Base-by-base conservation (phyloP, 1,284 basidiomycete genomes). In the Boletus chippewaensis region DNA sequence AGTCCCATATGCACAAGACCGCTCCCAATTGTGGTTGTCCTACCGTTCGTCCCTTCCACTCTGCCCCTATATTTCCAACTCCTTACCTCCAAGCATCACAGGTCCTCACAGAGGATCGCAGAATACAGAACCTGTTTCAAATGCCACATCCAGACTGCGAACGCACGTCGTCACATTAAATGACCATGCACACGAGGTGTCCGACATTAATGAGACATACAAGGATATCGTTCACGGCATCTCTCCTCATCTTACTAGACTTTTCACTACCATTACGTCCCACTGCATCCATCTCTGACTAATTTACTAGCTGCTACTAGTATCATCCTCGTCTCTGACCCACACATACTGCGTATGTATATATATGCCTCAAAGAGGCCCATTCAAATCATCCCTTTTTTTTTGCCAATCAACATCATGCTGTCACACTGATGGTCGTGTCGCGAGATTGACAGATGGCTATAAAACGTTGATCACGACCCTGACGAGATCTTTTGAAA, bases 1-100 rank as follows among this genome's bases (percentile, higher is more conserved):
- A 63, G 16, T 66, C 70, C 10, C 81, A 83, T 61, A 76, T 71
- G 58, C 81, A 83, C 61, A 75, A 71, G 58, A 75, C 73, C 2
- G 73, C 75, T 1, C 64, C 54, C 34, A 74, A 73, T 45, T 83
- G 81, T 56, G 68, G 71, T 32, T 83, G 80, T 51, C 60, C 67
- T 12, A 1, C 61, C 34, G 64, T 66, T 26, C 43, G 66, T 62
- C 43, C 29, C 16, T 13, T 6, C 6, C n/a, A 7, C 10, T 12
- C 40, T 18, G 29, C 53, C 46, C 64, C 61, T 57, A 51, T 63
- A 28, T 7, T 16, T 15, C 1, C 4, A 8, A 8, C 18, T 18
- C 18, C 49, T 52, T 5, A 52, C 45, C 4, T 40, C 24, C 31
- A 4, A 4, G 8, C 18, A 10, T 42, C n/a, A 5, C 43, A 65